Evolutionary conservation across 176 grass and related monocot species (phyloP).

Genomic region (Bolboschoenus planiculmis): DNA sequence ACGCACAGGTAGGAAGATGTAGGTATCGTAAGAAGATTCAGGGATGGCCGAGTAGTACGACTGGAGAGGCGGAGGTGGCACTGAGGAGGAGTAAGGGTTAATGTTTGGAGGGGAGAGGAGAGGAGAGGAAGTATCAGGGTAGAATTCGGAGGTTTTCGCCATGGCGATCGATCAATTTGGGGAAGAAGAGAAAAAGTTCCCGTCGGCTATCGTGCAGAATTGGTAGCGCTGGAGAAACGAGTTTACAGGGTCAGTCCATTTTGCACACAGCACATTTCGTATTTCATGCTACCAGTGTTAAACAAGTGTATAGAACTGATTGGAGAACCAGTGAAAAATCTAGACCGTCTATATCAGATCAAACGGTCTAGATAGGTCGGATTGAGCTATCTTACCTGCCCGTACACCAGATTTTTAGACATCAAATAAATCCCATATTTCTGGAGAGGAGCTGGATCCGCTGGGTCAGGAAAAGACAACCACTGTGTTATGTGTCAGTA

Average conservation of each 20-base stretch:
- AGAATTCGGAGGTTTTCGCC: constrained; percentile 10
- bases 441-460: neutral
- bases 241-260: neutral
- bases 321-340: neutral
- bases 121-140: constrained; percentile 22
- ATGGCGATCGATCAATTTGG: constrained; percentile 4
- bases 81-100: constrained; percentile 44
- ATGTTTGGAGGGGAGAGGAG: constrained; percentile 35
- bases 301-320: neutral
- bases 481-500: no score
- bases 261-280: neutral
- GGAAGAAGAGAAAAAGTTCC: neutral
- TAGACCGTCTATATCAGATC: neutral
- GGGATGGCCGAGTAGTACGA: neutral
- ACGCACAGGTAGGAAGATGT: constrained; percentile 21
- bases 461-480: no score
- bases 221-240: neutral
- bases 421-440: neutral
- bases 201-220: neutral
- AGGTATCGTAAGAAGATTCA: constrained; percentile 9
- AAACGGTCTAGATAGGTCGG: neutral
- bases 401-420: neutral
- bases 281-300: neutral
- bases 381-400: neutral
- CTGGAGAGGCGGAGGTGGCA: neutral